Percentiles rank a stretch among this genome's conserved stretches.
Conservation (phyloP, 177 flowering plant species). For the Telopea speciosissima region DNA sequence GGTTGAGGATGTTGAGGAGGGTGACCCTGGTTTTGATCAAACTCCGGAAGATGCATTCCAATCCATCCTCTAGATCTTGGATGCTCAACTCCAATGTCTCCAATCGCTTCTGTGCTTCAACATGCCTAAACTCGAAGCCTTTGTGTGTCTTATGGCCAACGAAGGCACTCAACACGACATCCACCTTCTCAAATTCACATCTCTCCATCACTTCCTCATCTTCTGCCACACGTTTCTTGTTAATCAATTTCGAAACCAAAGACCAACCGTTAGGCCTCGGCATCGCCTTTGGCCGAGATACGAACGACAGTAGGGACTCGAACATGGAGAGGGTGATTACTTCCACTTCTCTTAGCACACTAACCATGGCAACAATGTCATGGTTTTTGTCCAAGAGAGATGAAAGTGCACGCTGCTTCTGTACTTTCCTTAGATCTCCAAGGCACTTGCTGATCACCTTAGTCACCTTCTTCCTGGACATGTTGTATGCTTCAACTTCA, state of each 20-base stretch:
- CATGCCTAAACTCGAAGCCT: background rate
- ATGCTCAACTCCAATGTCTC: constrained; percentile 19
- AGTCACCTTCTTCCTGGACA: no score
- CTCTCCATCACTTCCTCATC: background rate
- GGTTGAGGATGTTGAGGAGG: constrained; percentile 25
- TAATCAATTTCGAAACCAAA: constrained; percentile 24
- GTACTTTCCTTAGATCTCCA: constrained; percentile 18
- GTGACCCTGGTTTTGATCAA: constrained; percentile 33
- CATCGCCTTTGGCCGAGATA: constrained; percentile 6
- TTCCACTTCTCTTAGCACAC: background rate
- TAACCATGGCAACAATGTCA: no score
- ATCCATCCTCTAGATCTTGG: constrained; percentile 23
- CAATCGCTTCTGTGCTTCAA: constrained; percentile 10
- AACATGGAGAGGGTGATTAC: constrained; percentile 14
- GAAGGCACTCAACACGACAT: constrained; percentile 10
- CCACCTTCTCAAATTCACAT: constrained; percentile 19
- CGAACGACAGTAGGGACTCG: constrained; percentile 7
- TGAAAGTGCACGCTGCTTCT: constrained; percentile 10
- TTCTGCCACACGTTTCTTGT: constrained; percentile 8
- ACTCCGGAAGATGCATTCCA: constrained; percentile 25
- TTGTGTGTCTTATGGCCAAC: background rate
- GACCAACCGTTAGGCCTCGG: constrained; percentile 13
- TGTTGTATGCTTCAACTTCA: background rate
- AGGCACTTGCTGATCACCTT: constrained; percentile 16
- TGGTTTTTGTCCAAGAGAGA: constrained; percentile 2